phyloP scores from a whole-genome alignment of 2,329 filamentous ascomycete genomes.

The Talaromyces sp. region DNA sequence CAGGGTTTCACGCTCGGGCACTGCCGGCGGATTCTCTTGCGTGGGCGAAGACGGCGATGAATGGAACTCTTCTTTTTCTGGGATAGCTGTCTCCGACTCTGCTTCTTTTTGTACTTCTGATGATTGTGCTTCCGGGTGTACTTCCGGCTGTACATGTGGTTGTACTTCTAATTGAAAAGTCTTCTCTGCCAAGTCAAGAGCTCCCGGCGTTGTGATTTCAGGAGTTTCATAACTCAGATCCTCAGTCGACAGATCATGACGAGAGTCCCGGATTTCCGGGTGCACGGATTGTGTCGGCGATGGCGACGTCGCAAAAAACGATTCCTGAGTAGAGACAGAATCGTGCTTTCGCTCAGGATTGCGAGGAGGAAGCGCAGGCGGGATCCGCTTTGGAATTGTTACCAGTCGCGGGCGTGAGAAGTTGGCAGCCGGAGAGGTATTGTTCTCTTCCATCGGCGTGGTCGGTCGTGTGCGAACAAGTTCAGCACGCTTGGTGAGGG shows the following conservation, averaged over 20 bases:
- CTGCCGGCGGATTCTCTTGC: not conserved
- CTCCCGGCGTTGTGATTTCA: conserved; percentile 20
- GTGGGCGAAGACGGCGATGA: conserved; percentile 34
- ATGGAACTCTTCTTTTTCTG: conserved; percentile 38
- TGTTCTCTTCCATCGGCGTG: conserved; percentile 38
- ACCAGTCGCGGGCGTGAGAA: conserved; percentile 76
- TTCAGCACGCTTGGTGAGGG: conserved; percentile 43
- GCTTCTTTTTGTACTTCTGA: not conserved
- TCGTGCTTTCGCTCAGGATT: conserved; percentile 52
- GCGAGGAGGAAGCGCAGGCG: conserved; percentile 72
- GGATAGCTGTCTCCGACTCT: conserved; percentile 12
- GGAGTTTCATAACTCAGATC: not conserved
- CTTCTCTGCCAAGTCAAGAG: not conserved
- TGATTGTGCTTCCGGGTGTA: not conserved
- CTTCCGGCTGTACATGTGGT: not conserved
- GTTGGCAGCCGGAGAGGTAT: conserved; percentile 55
- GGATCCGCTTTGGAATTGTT: conserved; percentile 71
- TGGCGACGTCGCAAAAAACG: conserved; percentile 21
- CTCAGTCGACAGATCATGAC: conserved; percentile 13
- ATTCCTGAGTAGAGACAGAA: conserved; percentile 20
- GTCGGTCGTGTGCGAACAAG: conserved; percentile 28
- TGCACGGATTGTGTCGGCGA: conserved; percentile 19
- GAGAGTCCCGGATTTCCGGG: conserved; percentile 17
- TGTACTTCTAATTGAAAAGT: not conserved
- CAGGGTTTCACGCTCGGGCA: not conserved